A percentile compares a stretch with the other conserved stretches of the same genome.
These are phyloP conservation scores for Arthromyces matolae DNA, from an alignment of 768 basidiomycete genomes.

Conservation along the genomic window DNA sequence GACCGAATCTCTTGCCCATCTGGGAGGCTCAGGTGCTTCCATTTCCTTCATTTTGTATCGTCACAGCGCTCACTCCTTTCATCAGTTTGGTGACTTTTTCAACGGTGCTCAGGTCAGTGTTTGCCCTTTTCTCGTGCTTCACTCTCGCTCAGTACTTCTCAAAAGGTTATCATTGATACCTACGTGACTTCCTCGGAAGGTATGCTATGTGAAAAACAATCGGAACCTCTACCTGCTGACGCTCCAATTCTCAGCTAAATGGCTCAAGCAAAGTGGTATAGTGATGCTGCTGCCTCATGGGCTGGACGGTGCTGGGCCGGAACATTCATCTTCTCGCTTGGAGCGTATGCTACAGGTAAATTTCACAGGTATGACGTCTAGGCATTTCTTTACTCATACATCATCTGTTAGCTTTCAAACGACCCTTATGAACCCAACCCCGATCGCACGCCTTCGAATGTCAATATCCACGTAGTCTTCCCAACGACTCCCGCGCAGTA, in stretches of 20 bases:
- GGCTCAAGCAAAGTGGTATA: slow-evolving; percentile 88
- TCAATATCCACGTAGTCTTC: slow-evolving; percentile 84
- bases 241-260: slow-evolving; percentile 61
- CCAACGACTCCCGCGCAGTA: slow-evolving; percentile 90
- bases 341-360: slow-evolving; percentile 87
- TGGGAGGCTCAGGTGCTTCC: slow-evolving; percentile 83
- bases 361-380: too few species aligned
- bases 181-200: slow-evolving; percentile 84
- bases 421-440: slow-evolving; percentile 44
- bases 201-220: slow-evolving; percentile 32
- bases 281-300: slow-evolving; percentile 87
- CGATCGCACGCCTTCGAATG: slow-evolving; percentile 38
- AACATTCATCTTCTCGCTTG: slow-evolving; percentile 85
- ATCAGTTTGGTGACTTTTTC: slow-evolving; percentile 87
- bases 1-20: slow-evolving; percentile 74
- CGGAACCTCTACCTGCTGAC: neutral
- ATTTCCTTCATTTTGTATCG: neutral
- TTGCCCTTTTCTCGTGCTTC: too few species aligned
- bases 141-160: too few species aligned
- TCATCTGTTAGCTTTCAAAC: slow-evolving; percentile 64
- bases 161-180: slow-evolving; percentile 82
- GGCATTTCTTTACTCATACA: slow-evolving; percentile 1
- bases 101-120: slow-evolving; percentile 76
- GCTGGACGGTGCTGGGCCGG: slow-evolving; percentile 88
- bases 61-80: neutral